These are phyloP conservation scores for Oryza meridionalis DNA, from an alignment of 176 grass and related monocot genomes.

Conservation along the genomic window DNA sequence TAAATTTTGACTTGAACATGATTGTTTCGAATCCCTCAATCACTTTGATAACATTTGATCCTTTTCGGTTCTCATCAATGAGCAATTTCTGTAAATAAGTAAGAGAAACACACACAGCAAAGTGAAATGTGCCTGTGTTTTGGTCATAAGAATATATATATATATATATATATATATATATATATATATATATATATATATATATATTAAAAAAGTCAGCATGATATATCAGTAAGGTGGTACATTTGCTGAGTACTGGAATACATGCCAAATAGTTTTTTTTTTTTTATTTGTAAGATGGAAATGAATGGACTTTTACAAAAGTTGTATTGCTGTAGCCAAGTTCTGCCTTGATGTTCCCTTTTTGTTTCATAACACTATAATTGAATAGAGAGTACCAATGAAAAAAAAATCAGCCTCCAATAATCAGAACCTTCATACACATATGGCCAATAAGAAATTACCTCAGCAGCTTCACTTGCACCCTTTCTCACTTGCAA, in stretches of 20 bases:
- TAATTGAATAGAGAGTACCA: background rate
- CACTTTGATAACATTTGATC: conserved; percentile 73
- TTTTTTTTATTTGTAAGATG: background rate
- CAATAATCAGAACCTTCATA: background rate
- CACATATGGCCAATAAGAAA: conserved; percentile 5
- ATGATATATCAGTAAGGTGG: conserved; percentile 13
- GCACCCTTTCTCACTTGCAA: conserved; percentile 89
- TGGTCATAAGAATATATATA: background rate
- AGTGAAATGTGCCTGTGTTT: background rate
- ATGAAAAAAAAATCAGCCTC: background rate
- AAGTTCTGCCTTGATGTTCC: background rate
- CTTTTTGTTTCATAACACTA: background rate
- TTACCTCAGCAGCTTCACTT: conserved; percentile 82
- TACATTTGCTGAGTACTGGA: background rate
- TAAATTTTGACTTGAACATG: conserved; percentile 88
- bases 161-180: background rate
- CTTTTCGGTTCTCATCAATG: conserved; percentile 47
- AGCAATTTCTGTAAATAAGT: conserved; percentile 75
- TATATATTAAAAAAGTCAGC: background rate
- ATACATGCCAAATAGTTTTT: background rate
- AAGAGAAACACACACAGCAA: background rate
- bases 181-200: background rate
- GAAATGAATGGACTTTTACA: conserved; percentile 11
- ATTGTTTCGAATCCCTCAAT: conserved; percentile 93
- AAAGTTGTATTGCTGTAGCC: background rate